Conservation (phyloP, 768 basidiomycete species). For the Scleroderma citrinum region DNA sequence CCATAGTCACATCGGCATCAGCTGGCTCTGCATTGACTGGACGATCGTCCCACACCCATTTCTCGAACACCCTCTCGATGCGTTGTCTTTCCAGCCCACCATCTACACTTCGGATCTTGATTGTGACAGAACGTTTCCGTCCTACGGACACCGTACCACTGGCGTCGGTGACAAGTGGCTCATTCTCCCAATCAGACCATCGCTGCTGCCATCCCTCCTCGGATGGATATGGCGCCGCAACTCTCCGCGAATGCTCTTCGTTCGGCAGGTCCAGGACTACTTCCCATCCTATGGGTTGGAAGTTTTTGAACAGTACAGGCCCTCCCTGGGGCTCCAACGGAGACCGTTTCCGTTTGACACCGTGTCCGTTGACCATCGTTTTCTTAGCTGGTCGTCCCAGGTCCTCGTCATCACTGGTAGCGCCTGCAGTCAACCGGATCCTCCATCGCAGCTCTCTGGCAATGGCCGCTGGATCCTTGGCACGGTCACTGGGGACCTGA, state of each 20-base stretch:
- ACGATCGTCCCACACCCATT: constrained; percentile 50
- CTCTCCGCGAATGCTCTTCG: constrained; percentile 35
- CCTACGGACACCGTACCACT: constrained; percentile 34
- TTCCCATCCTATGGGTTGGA: constrained; percentile 67
- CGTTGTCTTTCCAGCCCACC: constrained; percentile 64
- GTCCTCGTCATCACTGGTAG: constrained; percentile 66
- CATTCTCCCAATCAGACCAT: constrained; percentile 36
- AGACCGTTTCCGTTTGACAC: constrained; percentile 38
- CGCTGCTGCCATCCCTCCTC: constrained; percentile 39
- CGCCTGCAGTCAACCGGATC: constrained; percentile 53
- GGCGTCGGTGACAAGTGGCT: constrained; percentile 22
- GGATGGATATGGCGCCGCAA: constrained; percentile 36
- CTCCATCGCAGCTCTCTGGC: constrained; percentile 88
- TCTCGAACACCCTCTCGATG: constrained; percentile 62
- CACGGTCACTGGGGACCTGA: constrained; percentile 71
- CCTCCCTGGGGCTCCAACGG: constrained; percentile 15
- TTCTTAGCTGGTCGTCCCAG: constrained; percentile 20
- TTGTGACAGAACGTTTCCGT: constrained; percentile 41
- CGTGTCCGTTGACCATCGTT: constrained; percentile 22
- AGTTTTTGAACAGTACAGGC: constrained; percentile 50
- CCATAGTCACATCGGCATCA: constrained; percentile 29
- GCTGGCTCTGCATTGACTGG: constrained; percentile 5
- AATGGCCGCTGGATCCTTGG: constrained; percentile 76
- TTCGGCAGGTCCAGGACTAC: constrained; percentile 36
- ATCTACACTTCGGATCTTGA: constrained; percentile 52